Percentiles rank a stretch among this genome's conserved stretches.
Evolutionary conservation across 805 yeast species (phyloP).

Genomic region (Lipomyces chichibuensis): DNA sequence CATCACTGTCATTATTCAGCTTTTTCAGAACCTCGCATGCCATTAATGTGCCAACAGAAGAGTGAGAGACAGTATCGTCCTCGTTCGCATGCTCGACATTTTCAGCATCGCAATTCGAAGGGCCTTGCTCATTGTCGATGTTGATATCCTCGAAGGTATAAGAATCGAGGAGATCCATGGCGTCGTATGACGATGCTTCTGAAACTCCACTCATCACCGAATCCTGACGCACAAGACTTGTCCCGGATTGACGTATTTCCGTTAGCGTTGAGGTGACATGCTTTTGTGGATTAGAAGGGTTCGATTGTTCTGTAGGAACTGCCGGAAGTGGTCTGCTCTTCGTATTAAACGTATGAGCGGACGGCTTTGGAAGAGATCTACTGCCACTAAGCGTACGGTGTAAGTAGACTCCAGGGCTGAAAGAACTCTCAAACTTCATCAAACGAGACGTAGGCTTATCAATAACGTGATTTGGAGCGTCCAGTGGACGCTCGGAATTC

Average conservation of each 20-base stretch:
- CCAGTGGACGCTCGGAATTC: neutral
- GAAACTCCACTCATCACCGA: neutral
- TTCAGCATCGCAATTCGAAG: neutral
- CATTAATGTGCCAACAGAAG: neutral
- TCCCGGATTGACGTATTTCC: neutral
- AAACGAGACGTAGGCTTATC: conserved; percentile 14
- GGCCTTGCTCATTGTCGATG: neutral
- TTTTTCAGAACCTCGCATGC: neutral
- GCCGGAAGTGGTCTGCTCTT: conserved; percentile 30
- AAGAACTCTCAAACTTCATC: conserved; percentile 15
- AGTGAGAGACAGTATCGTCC: neutral
- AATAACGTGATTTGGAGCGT: neutral
- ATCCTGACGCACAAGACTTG: conserved; percentile 1
- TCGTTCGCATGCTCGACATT: neutral
- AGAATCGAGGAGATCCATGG: conserved; percentile 19
- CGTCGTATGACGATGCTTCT: conserved; percentile 14
- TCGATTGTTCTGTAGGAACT: conserved; percentile 9
- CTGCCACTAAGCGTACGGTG: conserved; percentile 24
- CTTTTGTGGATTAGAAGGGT: neutral
- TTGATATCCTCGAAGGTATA: conserved; percentile 11
- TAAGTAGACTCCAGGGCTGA: conserved; percentile 4
- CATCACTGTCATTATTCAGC: neutral
- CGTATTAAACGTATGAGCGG: neutral
- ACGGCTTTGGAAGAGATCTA: conserved; percentile 20
- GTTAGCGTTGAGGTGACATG: neutral